Evolutionary conservation across 495 filamentous ascomycete species (phyloP).

Genomic region (Chaetomium cochliodes): DNA sequence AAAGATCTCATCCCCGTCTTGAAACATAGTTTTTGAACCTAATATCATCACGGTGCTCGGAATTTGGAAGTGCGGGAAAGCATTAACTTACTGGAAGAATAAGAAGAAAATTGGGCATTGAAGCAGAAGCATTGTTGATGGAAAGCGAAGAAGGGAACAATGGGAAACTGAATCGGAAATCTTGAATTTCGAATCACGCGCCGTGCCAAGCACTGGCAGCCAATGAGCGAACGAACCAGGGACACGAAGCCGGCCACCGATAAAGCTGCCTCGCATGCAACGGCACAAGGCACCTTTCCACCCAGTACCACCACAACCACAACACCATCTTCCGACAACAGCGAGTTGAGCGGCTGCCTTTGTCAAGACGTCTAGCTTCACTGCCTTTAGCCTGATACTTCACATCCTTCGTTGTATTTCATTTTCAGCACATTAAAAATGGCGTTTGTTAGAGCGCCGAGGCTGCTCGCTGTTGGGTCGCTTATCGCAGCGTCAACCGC

Average conservation of each 20-base stretch:
- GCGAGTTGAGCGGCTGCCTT: not conserved
- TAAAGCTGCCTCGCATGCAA: not conserved
- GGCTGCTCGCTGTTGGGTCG: constrained; percentile 32
- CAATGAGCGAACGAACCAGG: not conserved
- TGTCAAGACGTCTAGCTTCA: not conserved
- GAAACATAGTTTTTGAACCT: constrained; percentile 22
- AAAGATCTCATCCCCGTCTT: constrained; percentile 22
- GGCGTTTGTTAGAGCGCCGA: constrained; percentile 25
- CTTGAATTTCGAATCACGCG: not conserved
- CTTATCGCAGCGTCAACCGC: constrained; percentile 30
- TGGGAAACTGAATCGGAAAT: not conserved
- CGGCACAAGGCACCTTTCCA: constrained; percentile 1
- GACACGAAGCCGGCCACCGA: not conserved
- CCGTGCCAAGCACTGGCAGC: not conserved
- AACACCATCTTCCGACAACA: not conserved
- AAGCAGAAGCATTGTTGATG: not conserved
- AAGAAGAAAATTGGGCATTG: not conserved
- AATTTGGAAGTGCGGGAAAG: not conserved
- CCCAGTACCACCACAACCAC: not conserved
- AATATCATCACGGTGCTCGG: constrained; percentile 15
- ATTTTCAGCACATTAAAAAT: constrained; percentile 7
- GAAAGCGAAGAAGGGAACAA: not conserved
- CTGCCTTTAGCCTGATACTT: not conserved
- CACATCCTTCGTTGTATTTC: constrained; percentile 7
- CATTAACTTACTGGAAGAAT: not conserved